These are phyloP conservation scores for Simplicillium sp. DNA, from an alignment of 2,329 filamentous ascomycete genomes.

Conservation along the genomic window DNA sequence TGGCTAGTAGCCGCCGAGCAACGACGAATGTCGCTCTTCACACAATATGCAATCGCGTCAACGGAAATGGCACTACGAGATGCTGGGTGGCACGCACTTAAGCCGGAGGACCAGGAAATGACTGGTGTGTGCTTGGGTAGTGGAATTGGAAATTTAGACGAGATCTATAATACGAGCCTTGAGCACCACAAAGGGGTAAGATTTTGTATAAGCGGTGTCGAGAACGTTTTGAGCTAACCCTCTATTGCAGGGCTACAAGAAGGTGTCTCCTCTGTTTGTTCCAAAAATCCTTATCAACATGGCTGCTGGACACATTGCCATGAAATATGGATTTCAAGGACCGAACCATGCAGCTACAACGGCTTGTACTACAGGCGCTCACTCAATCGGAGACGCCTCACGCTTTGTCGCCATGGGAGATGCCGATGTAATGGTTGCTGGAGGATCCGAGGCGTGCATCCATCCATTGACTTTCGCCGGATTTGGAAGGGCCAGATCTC, in stretches of 20 bases:
- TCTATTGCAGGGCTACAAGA: conserved; percentile 70
- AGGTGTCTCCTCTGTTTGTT: conserved; percentile 88
- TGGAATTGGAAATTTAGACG: conserved; percentile 88
- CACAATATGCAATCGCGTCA: conserved; percentile 84
- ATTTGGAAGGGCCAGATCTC: conserved; percentile 77
- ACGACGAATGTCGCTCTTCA: conserved; percentile 81
- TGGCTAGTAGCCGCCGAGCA: conserved; percentile 46
- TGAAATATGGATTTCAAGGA: conserved; percentile 81
- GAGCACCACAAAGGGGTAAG: conserved; percentile 64
- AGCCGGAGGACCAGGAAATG: conserved; percentile 54
- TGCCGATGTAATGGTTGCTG: conserved; percentile 92
- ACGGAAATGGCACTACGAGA: conserved; percentile 78
- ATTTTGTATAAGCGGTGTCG: conserved; percentile 1
- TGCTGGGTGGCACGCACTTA: conserved; percentile 62
- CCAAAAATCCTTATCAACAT: conserved; percentile 91
- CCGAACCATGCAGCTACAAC: conserved; percentile 91
- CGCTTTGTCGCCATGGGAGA: conserved; percentile 86
- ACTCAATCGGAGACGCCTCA: conserved; percentile 90
- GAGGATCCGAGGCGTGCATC: conserved; percentile 89
- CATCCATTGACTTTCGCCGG: conserved; percentile 89
- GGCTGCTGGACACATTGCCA: conserved; percentile 88
- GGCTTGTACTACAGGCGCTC: conserved; percentile 91
- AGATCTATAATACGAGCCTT: conserved; percentile 76
- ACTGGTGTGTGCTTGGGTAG: conserved; percentile 92
- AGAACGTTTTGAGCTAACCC: not conserved